Evolutionary conservation across 2,329 filamentous ascomycete species (phyloP).

Genomic region (Dothidotthia symphoricarpi): DNA sequence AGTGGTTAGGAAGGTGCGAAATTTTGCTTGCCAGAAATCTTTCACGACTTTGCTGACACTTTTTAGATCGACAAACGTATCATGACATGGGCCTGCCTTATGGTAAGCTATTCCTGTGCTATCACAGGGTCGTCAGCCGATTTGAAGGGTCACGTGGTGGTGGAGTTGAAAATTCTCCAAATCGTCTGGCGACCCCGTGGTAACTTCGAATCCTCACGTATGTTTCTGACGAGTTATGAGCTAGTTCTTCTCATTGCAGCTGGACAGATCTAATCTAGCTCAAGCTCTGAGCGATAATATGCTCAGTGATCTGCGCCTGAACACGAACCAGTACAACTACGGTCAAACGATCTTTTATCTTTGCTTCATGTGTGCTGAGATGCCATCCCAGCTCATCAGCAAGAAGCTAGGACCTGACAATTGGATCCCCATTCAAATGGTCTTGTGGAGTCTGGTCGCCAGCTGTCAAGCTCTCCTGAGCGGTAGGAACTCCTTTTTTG

Average conservation of each 20-base stretch:
- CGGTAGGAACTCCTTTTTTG: slow-evolving; percentile 48
- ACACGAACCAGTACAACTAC: slow-evolving; percentile 42
- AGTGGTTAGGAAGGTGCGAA: slow-evolving; percentile 53
- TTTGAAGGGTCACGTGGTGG: no score
- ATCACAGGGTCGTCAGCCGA: no score
- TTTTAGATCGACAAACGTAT: slow-evolving; percentile 52
- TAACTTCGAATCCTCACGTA: no score
- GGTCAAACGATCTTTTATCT: slow-evolving; percentile 65
- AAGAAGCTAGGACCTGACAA: slow-evolving; percentile 49
- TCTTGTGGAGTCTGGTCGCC: slow-evolving; percentile 49
- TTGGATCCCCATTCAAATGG: slow-evolving; percentile 45
- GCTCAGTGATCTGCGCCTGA: slow-evolving; percentile 32
- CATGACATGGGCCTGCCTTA: slow-evolving; percentile 53
- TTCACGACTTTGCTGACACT: neutral
- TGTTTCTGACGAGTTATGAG: no score
- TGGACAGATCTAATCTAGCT: slow-evolving; percentile 50
- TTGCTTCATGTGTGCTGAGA: slow-evolving; percentile 66
- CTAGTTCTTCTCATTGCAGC: slow-evolving; percentile 56
- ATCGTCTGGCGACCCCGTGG: no score
- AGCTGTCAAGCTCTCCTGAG: slow-evolving; percentile 69
- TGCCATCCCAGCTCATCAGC: slow-evolving; percentile 49
- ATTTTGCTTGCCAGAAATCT: neutral
- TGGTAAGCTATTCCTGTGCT: no score
- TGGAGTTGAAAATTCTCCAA: no score
- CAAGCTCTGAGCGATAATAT: slow-evolving; percentile 41